These are phyloP conservation scores for Ustilago bromivora DNA, from an alignment of 1,284 basidiomycete species.

Conservation along the genomic window DNA sequence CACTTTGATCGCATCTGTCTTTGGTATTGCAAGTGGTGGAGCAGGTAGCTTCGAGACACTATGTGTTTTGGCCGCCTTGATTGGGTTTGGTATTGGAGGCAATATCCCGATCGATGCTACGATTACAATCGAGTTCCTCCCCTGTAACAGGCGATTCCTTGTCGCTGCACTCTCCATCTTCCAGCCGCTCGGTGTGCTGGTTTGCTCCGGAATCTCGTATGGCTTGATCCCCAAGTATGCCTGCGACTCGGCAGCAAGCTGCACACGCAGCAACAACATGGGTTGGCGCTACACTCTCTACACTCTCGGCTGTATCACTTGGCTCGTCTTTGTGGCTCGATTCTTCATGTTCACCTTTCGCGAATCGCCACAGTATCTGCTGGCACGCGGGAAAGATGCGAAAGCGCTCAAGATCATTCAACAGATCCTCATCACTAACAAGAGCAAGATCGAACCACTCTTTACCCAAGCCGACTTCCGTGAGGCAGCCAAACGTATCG, in stretches of 20 bases:
- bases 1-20: constrained; percentile 57
- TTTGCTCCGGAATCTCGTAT: constrained; percentile 62
- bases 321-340: constrained; percentile 63
- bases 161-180: constrained; percentile 60
- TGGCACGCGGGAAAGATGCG: constrained; percentile 57
- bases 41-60: constrained; percentile 54
- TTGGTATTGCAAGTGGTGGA: constrained; percentile 59
- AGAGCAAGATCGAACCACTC: constrained; percentile 61
- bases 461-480: constrained; percentile 70
- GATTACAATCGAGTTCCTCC: constrained; percentile 62
- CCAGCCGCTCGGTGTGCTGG: constrained; percentile 65
- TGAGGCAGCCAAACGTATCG: constrained; percentile 64
- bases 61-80: constrained; percentile 53
- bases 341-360: constrained; percentile 63
- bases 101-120: constrained; percentile 65
- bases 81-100: constrained; percentile 62
- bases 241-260: constrained; percentile 46
- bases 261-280: constrained; percentile 55
- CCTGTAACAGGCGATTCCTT: constrained; percentile 53
- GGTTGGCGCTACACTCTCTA: constrained; percentile 67
- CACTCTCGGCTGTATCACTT: constrained; percentile 63
- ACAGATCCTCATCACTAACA: constrained; percentile 66
- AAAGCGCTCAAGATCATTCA: constrained; percentile 55
- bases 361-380: constrained; percentile 65
- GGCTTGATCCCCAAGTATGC: constrained; percentile 59